Evolutionary conservation across 2,329 filamentous ascomycete genomes (phyloP).

Genomic region (Beauveria asiatica): DNA sequence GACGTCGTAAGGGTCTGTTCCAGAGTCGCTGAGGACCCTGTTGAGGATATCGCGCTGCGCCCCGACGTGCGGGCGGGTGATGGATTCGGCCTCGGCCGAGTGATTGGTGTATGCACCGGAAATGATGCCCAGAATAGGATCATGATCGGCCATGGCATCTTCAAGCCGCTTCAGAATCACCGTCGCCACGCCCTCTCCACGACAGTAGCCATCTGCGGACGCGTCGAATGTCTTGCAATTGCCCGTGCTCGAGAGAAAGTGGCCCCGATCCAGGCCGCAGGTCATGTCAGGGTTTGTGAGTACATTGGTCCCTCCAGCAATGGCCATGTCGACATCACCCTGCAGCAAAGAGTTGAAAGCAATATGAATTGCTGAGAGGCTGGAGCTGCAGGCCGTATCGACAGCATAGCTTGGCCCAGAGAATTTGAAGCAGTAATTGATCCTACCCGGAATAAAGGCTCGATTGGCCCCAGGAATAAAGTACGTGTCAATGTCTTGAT

Average conservation of each 20-base stretch:
- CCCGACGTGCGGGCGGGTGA: constrained; percentile 72
- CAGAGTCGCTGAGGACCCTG: constrained; percentile 61
- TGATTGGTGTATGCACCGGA: constrained; percentile 71
- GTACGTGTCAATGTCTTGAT: constrained; percentile 56
- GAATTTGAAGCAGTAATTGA: constrained; percentile 75
- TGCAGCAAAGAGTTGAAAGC: constrained; percentile 61
- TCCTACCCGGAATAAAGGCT: constrained; percentile 44
- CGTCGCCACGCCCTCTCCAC: constrained; percentile 64
- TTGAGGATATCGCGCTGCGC: constrained; percentile 66
- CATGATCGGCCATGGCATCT: constrained; percentile 67
- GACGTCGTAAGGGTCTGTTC: constrained; percentile 67
- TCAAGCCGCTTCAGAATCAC: constrained; percentile 70
- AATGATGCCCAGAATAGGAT: constrained; percentile 69
- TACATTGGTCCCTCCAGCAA: constrained; percentile 66
- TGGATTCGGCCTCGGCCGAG: constrained; percentile 71
- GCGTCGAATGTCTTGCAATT: constrained; percentile 65
- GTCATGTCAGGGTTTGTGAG: constrained; percentile 72
- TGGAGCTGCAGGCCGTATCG: constrained; percentile 73
- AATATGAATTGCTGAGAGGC: constrained; percentile 61
- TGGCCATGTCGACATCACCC: constrained; percentile 71
- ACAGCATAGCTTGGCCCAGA: constrained; percentile 63
- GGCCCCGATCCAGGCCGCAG: constrained; percentile 62
- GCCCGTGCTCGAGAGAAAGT: constrained; percentile 56
- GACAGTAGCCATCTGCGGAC: constrained; percentile 73
- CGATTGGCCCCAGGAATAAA: constrained; percentile 35